Evolutionary conservation across 768 basidiomycete genomes (phyloP).

Genomic region (Tephrocybe rancida): DNA sequence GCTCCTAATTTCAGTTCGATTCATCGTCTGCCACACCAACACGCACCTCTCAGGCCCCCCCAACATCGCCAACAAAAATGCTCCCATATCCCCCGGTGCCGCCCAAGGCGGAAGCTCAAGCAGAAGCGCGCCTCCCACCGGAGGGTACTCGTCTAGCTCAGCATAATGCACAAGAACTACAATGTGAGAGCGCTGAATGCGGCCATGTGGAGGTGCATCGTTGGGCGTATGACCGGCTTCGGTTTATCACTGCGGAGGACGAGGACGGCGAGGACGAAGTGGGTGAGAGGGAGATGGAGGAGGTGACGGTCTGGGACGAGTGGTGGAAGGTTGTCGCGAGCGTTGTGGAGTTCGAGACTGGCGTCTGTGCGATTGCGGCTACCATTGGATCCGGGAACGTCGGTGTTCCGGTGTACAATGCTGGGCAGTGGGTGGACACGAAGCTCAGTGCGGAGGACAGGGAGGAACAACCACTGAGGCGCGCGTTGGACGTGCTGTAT

Average conservation of each 20-base stretch:
- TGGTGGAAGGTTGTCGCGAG: slow-evolving; percentile 51
- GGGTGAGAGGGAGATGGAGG: slow-evolving; percentile 29
- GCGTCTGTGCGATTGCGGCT: slow-evolving; percentile 17
- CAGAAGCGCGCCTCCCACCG: slow-evolving; percentile 40
- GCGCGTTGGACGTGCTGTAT: slow-evolving; percentile 51
- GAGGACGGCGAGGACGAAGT: slow-evolving; percentile 30
- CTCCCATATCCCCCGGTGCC: slow-evolving; percentile 1
- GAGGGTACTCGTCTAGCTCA: slow-evolving; percentile 52
- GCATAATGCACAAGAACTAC: slow-evolving; percentile 64
- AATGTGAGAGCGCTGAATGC: slow-evolving; percentile 63
- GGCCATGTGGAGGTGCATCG: slow-evolving; percentile 64
- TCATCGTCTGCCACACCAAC: too few relatives aligned
- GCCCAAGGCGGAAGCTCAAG: slow-evolving; percentile 5
- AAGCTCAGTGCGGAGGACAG: slow-evolving; percentile 37
- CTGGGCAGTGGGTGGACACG: not conserved
- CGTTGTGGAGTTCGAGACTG: slow-evolving; percentile 30
- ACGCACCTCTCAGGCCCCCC: not conserved
- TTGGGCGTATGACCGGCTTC: slow-evolving; percentile 72
- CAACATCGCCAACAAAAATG: slow-evolving; percentile 14
- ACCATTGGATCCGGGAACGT: slow-evolving; percentile 14
- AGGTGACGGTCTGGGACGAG: slow-evolving; percentile 18
- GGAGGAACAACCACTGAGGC: slow-evolving; percentile 44
- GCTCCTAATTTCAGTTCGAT: not conserved
- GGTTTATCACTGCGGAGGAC: slow-evolving; percentile 30
- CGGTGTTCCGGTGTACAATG: slow-evolving; percentile 12